phyloP scores from a whole-genome alignment of 1,284 basidiomycete species.

The Ceratobasidium sp. region DNA sequence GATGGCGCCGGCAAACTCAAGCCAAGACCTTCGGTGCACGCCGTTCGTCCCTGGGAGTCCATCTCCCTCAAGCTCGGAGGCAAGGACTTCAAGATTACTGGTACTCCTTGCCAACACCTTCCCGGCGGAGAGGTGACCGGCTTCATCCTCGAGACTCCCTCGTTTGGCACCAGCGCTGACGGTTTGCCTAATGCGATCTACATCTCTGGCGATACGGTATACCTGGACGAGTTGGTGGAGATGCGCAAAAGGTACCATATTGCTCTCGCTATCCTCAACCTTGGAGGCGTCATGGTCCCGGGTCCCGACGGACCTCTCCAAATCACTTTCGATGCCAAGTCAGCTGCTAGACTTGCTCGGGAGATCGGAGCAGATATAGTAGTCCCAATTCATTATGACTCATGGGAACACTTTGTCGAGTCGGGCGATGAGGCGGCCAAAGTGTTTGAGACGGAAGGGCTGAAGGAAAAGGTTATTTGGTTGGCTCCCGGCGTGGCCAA shows the following conservation, averaged over 20 bases:
- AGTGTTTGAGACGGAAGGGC: constrained; percentile 18
- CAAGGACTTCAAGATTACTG: constrained; percentile 37
- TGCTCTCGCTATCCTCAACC: constrained; percentile 24
- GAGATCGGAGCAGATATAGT: constrained; percentile 12
- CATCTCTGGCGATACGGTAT: constrained; percentile 38
- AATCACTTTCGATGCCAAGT: constrained; percentile 16
- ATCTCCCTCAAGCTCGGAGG: constrained; percentile 16
- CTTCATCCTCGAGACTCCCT: constrained; percentile 35
- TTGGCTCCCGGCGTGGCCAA: not conserved
- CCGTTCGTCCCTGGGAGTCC: constrained; percentile 35
- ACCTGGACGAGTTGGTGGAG: constrained; percentile 22
- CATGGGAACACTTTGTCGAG: constrained; percentile 12
- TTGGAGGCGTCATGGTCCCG: constrained; percentile 1
- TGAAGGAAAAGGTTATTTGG: constrained; percentile 18
- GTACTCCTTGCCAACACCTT: constrained; percentile 37
- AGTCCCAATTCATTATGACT: constrained; percentile 24
- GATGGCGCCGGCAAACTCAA: constrained; percentile 37
- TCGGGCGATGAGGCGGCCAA: not conserved
- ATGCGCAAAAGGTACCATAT: constrained; percentile 36
- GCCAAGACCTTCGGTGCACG: constrained; percentile 36
- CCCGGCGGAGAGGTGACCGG: constrained; percentile 34
- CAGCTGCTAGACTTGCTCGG: constrained; percentile 6
- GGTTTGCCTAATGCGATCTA: constrained; percentile 38
- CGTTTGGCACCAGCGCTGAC: constrained; percentile 19
- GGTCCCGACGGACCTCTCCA: constrained; percentile 9